phyloP scores from a whole-genome alignment of 352 stramenopile genomes.

The Pythium aquatile region DNA sequence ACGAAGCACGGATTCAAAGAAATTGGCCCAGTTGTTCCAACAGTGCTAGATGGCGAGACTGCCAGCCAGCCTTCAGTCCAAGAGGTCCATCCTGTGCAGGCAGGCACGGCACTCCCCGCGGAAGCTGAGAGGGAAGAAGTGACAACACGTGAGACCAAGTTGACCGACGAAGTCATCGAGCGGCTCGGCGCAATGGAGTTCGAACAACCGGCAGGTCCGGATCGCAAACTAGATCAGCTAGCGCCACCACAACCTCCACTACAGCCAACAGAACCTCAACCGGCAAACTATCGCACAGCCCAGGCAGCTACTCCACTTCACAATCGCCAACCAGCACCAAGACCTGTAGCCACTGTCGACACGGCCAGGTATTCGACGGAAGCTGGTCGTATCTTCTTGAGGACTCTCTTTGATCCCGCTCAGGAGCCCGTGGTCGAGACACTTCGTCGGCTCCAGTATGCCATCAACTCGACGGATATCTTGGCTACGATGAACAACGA shows the following conservation, averaged over 20 bases:
- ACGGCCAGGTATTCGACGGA: conserved; percentile 19
- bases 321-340: not conserved
- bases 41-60: not conserved
- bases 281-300: not conserved
- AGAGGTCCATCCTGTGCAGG: not conserved
- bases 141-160: not conserved
- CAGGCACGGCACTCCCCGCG: not conserved
- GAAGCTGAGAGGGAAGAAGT: not conserved
- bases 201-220: not conserved
- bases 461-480: conserved; percentile 31
- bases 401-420: conserved; percentile 48
- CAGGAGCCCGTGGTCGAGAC: conserved; percentile 54
- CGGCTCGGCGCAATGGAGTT: conserved; percentile 17
- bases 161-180: conserved; percentile 17
- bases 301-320: not conserved
- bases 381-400: conserved; percentile 46
- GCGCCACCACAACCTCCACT: not conserved
- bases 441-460: conserved; percentile 40
- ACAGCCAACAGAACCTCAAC: not conserved
- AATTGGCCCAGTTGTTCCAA: conserved; percentile 26
- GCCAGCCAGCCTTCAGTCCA: not conserved
- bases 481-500: conserved; percentile 60
- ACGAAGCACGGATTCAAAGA: conserved; percentile 59
- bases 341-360: conserved; percentile 6
- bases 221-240: not conserved